Percentiles rank a stretch among this genome's conserved stretches.
Conservation (phyloP, 352 stramenopile species). For the Pelagophyceae sp. region DNA sequence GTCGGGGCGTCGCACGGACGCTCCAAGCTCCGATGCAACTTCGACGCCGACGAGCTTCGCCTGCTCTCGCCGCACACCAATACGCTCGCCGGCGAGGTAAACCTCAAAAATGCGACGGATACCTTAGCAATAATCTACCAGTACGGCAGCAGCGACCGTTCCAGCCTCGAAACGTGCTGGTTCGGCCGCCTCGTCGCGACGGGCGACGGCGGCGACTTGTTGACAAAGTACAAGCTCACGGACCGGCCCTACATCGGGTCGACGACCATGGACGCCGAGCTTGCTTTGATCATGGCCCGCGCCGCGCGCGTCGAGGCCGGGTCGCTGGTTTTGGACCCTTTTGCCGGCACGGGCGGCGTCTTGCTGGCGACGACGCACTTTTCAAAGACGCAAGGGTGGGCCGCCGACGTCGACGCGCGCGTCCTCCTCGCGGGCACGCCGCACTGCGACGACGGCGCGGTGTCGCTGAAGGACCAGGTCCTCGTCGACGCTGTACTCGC, state of each 20-base stretch:
- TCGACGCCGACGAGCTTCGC: neutral
- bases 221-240: neutral
- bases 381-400: neutral
- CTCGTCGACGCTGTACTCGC: neutral
- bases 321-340: neutral
- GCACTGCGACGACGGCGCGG: neutral
- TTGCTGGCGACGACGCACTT: neutral
- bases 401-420: neutral
- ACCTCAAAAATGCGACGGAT: neutral
- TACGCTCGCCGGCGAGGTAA: neutral
- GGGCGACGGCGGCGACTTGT: neutral
- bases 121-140: neutral
- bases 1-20: neutral
- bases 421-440: neutral
- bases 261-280: neutral
- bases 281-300: neutral
- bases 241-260: neutral
- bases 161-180: neutral
- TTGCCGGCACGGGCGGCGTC: neutral
- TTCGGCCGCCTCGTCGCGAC: neutral
- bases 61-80: neutral
- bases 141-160: too few relatives aligned
- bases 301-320: neutral
- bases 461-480: neutral
- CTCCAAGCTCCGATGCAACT: neutral